Percentiles rank a stretch among this genome's conserved stretches.
Evolutionary conservation across 2,329 filamentous ascomycete genomes (phyloP).

Genomic region (Beauveria scarabaeidicola): DNA sequence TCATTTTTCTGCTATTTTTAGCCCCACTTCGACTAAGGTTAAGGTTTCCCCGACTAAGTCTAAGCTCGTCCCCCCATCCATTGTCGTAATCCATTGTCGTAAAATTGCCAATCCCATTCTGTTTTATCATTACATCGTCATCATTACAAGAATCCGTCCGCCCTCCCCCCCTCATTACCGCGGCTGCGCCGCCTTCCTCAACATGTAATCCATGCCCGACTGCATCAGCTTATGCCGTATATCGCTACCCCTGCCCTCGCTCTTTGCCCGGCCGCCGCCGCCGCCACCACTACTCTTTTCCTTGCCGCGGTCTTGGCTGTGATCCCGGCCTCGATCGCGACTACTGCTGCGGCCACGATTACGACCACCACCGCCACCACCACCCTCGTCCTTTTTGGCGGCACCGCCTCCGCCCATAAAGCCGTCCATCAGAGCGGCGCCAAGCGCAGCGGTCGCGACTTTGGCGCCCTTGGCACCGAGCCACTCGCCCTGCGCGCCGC

Average conservation of each 20-base stretch:
- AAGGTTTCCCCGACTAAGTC: too few relatives aligned
- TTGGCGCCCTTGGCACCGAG: conserved; percentile 40
- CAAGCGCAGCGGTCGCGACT: conserved; percentile 39
- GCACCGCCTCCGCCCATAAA: conserved; percentile 25
- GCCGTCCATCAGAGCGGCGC: conserved; percentile 40
- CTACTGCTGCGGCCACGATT: conserved; percentile 1
- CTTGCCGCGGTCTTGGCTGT: neutral
- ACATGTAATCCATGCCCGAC: conserved; percentile 19
- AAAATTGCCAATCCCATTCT: neutral
- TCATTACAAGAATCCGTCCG: conserved; percentile 25
- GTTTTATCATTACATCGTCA: neutral
- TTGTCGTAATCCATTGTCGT: neutral
- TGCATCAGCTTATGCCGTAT: conserved; percentile 19
- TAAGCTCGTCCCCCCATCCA: neutral
- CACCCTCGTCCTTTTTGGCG: conserved; percentile 20
- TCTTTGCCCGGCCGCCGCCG: neutral
- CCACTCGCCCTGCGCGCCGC: conserved; percentile 38
- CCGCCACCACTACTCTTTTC: neutral
- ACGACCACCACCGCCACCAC: neutral
- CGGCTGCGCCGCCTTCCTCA: conserved; percentile 11
- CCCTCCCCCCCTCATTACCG: conserved; percentile 32
- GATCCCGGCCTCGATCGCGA: neutral
- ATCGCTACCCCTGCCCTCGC: conserved; percentile 9
- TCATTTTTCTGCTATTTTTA: too few relatives aligned
- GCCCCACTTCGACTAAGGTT: too few relatives aligned